These are phyloP conservation scores for Colletotrichum neosansevieriae DNA, from an alignment of 2,329 filamentous ascomycete genomes.

Conservation along the genomic window DNA sequence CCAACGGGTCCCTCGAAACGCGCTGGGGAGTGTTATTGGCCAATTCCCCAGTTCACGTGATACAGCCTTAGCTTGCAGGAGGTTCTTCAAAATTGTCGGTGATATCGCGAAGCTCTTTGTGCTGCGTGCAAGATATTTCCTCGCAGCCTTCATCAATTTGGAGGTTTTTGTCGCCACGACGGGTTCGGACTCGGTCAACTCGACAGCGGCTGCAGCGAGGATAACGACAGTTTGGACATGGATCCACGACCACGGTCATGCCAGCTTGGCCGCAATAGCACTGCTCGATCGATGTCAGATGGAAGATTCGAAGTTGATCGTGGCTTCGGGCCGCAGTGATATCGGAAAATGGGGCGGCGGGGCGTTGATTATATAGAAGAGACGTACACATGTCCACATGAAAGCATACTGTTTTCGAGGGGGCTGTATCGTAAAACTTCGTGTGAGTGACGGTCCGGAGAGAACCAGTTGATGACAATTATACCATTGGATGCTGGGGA, in stretches of 20 bases:
- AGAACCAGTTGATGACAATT: neutral
- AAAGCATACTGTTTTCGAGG: slow-evolving; percentile 5
- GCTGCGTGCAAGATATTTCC: neutral
- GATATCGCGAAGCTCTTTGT: no score
- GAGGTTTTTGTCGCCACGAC: neutral
- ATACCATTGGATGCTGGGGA: neutral
- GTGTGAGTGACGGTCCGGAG: neutral
- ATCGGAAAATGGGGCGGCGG: neutral
- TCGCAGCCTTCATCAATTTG: neutral
- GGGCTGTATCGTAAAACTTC: neutral
- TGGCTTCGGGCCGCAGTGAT: neutral
- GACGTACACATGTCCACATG: slow-evolving; percentile 9
- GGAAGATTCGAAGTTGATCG: neutral
- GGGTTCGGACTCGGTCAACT: neutral
- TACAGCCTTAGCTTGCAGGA: no score
- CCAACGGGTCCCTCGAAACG: no score
- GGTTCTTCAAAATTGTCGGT: no score
- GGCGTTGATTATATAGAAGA: neutral
- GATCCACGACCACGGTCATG: slow-evolving; percentile 2
- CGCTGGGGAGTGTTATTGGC: no score
- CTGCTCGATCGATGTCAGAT: neutral
- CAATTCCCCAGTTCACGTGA: no score
- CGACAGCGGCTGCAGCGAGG: slow-evolving; percentile 8
- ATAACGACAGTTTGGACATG: neutral
- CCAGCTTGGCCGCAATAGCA: slow-evolving; percentile 16